phyloP scores from a whole-genome alignment of 805 yeast species.

The Ogataea angusta region DNA sequence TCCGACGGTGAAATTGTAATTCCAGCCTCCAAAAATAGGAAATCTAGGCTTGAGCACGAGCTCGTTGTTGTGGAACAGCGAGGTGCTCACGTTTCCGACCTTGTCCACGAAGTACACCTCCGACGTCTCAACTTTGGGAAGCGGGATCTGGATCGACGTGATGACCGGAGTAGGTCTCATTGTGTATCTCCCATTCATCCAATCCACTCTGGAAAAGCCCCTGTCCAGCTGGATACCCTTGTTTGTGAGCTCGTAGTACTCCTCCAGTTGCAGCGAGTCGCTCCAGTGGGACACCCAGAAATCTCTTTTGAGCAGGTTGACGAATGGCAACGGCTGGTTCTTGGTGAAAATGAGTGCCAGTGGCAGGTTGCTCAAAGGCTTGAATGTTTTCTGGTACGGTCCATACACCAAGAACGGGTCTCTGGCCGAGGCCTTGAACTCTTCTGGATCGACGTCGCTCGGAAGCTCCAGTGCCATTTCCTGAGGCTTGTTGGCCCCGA shows the following conservation, averaged over 20 bases:
- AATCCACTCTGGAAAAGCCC: slow-evolving; percentile 81
- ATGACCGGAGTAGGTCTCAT: slow-evolving; percentile 56
- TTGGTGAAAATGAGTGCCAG: slow-evolving; percentile 60
- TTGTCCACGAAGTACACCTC: slow-evolving; percentile 81
- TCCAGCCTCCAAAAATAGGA: slow-evolving; percentile 97
- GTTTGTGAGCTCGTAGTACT: slow-evolving; percentile 77
- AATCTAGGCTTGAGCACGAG: slow-evolving; percentile 76
- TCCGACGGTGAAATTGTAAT: slow-evolving; percentile 92
- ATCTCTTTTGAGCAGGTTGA: slow-evolving; percentile 61
- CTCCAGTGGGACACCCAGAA: slow-evolving; percentile 91
- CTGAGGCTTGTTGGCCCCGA: slow-evolving; percentile 16
- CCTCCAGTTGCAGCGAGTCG: slow-evolving; percentile 69
- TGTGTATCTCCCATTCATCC: slow-evolving; percentile 56
- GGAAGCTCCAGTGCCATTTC: slow-evolving; percentile 16
- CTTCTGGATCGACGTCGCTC: slow-evolving; percentile 31
- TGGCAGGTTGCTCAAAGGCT: slow-evolving; percentile 46
- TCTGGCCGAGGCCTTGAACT: slow-evolving; percentile 26
- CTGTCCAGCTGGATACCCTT: slow-evolving; percentile 63
- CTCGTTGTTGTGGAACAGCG: slow-evolving; percentile 40
- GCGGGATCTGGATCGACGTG: slow-evolving; percentile 54
- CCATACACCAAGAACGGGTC: slow-evolving; percentile 50
- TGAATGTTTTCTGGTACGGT: slow-evolving; percentile 41
- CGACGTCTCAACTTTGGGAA: slow-evolving; percentile 43
- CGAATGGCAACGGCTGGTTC: slow-evolving; percentile 62
- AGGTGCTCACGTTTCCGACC: slow-evolving; percentile 91